phyloP scores from a whole-genome alignment of 2,329 filamentous ascomycete species.

The Tolypocladium ophioglossoides region DNA sequence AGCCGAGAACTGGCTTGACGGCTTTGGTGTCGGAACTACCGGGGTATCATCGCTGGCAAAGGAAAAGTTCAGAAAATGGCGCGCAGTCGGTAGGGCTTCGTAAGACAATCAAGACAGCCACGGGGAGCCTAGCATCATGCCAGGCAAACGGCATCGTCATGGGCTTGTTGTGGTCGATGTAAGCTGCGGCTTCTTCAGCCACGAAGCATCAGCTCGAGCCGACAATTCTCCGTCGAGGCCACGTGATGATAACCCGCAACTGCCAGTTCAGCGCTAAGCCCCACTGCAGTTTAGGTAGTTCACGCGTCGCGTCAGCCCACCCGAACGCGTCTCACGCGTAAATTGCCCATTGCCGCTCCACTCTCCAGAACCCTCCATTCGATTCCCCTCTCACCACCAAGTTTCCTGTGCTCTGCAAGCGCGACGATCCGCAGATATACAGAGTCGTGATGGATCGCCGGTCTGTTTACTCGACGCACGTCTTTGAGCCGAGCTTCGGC shows the following conservation, averaged over 20 bases:
- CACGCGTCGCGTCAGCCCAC: conserved; percentile 8
- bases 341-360: conserved; percentile 5
- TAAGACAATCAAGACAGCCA: neutral
- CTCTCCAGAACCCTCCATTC: conserved; percentile 9
- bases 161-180: neutral
- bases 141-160: neutral
- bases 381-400: conserved; percentile 6
- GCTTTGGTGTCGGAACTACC: conserved; percentile 24
- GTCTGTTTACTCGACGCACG: conserved; percentile 75
- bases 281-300: conserved; percentile 5
- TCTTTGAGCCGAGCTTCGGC: conserved; percentile 60
- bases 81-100: neutral
- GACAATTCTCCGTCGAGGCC: conserved; percentile 7
- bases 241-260: conserved; percentile 11
- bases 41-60: conserved; percentile 36
- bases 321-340: conserved; percentile 10
- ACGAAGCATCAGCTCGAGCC: conserved; percentile 10
- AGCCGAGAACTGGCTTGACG: conserved; percentile 25
- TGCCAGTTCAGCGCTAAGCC: neutral
- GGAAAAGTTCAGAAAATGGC: neutral
- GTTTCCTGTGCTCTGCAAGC: neutral
- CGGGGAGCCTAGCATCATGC: neutral
- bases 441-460: conserved; percentile 64
- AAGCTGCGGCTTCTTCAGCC: conserved; percentile 4
- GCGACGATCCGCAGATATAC: conserved; percentile 5